A percentile compares a stretch with the other conserved stretches of the same genome.
phyloP scores from a whole-genome alignment of 345 rosid genomes.

The Salix purpurea region DNA sequence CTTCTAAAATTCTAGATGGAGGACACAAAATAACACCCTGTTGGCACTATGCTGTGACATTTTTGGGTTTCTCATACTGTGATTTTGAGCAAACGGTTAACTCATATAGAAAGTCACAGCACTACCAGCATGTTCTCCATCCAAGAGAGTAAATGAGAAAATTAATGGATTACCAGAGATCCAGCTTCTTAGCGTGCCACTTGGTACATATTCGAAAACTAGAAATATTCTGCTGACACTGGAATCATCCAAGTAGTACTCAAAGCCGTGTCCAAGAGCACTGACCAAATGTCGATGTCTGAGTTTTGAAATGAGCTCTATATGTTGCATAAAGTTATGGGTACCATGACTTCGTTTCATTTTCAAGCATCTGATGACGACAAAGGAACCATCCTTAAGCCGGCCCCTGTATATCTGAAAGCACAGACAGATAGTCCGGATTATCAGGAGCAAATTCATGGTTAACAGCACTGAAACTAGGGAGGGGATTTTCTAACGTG shows the following conservation, averaged over 20 bases:
- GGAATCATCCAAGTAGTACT: slow-evolving; percentile 87
- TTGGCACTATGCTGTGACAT: neutral
- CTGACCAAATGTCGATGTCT: slow-evolving; percentile 87
- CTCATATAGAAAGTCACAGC: neutral
- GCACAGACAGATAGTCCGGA: neutral
- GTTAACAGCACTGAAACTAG: neutral
- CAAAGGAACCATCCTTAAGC: slow-evolving; percentile 69
- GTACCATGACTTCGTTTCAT: slow-evolving; percentile 74
- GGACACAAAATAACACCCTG: neutral
- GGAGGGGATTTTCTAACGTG: neutral
- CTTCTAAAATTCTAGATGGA: neutral
- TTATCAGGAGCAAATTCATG: neutral
- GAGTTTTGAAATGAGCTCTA: slow-evolving; percentile 79
- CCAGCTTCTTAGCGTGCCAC: slow-evolving; percentile 85
- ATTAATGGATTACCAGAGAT: slow-evolving; percentile 56
- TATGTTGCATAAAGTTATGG: slow-evolving; percentile 70
- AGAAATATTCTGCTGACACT: slow-evolving; percentile 90
- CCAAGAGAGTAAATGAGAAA: neutral
- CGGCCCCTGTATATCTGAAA: slow-evolving; percentile 81
- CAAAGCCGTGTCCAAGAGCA: slow-evolving; percentile 89
- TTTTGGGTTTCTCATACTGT: neutral
- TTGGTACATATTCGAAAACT: slow-evolving; percentile 79
- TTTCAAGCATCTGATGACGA: slow-evolving; percentile 82
- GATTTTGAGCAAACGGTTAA: neutral
- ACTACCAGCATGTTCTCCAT: neutral